A percentile compares a stretch with the other conserved stretches of the same genome.
These are phyloP conservation scores for Gynostemma pentaphyllum DNA, from an alignment of 306 rosid species.

Conservation along the genomic window DNA sequence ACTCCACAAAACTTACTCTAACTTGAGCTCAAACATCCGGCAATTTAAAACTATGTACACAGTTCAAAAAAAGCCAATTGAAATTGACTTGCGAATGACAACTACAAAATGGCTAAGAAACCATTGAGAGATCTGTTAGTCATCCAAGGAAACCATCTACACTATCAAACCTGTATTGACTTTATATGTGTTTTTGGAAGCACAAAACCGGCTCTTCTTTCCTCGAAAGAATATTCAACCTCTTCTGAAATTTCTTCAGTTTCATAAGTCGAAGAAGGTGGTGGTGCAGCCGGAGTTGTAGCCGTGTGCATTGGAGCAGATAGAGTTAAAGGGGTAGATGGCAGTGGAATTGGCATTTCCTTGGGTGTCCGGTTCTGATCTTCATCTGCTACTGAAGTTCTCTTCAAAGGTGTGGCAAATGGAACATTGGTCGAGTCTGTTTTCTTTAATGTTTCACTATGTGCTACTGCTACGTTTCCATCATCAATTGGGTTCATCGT, in stretches of 20 bases:
- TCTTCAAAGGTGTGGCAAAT: slow-evolving; percentile 30
- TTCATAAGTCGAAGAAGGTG: slow-evolving; percentile 5
- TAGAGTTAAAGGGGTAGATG: slow-evolving; percentile 41
- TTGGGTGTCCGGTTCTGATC: slow-evolving; percentile 42
- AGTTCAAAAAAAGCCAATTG: slow-evolving; percentile 1
- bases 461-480: slow-evolving; percentile 6
- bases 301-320: slow-evolving; percentile 31
- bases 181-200: slow-evolving; percentile 12
- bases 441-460: background rate
- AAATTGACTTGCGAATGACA: background rate
- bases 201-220: slow-evolving; percentile 37
- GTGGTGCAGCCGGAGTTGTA: slow-evolving; percentile 36
- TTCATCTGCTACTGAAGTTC: slow-evolving; percentile 14
- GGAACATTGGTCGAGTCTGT: slow-evolving; percentile 10
- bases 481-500: slow-evolving; percentile 20
- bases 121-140: no score
- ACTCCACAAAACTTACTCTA: background rate
- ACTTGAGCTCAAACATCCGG: background rate
- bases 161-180: slow-evolving; percentile 9
- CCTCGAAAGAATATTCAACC: slow-evolving; percentile 53
- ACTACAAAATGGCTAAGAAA: background rate
- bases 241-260: slow-evolving; percentile 13
- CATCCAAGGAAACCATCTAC: no score
- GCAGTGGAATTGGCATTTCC: slow-evolving; percentile 24
- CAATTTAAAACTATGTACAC: background rate